Percentiles rank a stretch among this genome's conserved stretches.
Conservation (phyloP, 2,329 filamentous ascomycete genomes). For the Alternaria sp. region DNA sequence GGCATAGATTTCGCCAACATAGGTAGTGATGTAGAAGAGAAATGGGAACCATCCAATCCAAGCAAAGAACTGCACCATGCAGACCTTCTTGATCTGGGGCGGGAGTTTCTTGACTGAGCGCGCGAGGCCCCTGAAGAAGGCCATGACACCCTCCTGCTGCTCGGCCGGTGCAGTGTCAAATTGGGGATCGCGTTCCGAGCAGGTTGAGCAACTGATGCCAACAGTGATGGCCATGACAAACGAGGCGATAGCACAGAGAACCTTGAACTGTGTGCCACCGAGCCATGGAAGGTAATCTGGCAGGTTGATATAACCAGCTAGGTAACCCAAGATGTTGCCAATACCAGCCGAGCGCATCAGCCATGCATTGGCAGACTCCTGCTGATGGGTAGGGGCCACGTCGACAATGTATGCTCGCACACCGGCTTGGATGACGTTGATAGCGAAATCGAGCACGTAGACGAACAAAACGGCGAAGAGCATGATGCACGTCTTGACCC, state of each 20-base stretch:
- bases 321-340: conserved; percentile 89
- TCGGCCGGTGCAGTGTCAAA: conserved; percentile 65
- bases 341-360: conserved; percentile 84
- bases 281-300: conserved; percentile 78
- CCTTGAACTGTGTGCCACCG: conserved; percentile 89
- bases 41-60: conserved; percentile 98
- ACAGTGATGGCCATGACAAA: conserved; percentile 74
- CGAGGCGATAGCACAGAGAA: conserved; percentile 84
- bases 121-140: conserved; percentile 81
- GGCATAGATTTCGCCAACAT: conserved; percentile 90
- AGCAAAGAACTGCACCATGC: conserved; percentile 68
- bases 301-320: conserved; percentile 84
- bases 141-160: conserved; percentile 67
- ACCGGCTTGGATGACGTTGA: conserved; percentile 93
- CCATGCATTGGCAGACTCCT: conserved; percentile 94
- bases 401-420: conserved; percentile 94
- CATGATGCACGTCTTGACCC: conserved; percentile 71
- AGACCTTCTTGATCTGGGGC: conserved; percentile 81
- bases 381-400: conserved; percentile 88
- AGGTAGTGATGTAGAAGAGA: conserved; percentile 93
- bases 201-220: conserved; percentile 69
- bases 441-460: conserved; percentile 90
- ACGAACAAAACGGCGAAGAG: conserved; percentile 83
- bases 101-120: conserved; percentile 79
- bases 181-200: conserved; percentile 81